A percentile compares a stretch with the other conserved stretches of the same genome.
These are phyloP conservation scores for Xylaria sp. DNA, from an alignment of 2,329 filamentous ascomycete genomes.

Conservation along the genomic window DNA sequence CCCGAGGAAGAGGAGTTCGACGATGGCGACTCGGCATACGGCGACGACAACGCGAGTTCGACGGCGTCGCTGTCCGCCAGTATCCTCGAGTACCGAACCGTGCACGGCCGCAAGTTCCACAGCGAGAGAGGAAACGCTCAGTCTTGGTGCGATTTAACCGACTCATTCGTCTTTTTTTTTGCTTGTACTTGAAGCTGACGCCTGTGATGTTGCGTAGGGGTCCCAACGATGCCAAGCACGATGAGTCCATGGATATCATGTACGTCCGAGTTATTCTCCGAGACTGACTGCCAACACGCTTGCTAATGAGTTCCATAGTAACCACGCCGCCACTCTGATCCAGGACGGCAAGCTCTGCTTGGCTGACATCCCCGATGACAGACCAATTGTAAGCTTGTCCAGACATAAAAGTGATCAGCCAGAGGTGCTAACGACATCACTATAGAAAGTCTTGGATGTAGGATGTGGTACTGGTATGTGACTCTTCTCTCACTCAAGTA, in stretches of 20 bases:
- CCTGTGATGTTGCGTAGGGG: constrained; percentile 20
- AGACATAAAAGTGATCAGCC: not conserved
- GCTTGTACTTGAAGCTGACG: constrained; percentile 1
- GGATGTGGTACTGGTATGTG: constrained; percentile 29
- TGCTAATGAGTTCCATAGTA: constrained; percentile 20
- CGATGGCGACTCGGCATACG: constrained; percentile 27
- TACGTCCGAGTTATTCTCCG: constrained; percentile 18
- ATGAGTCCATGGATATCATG: constrained; percentile 31
- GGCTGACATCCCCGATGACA: constrained; percentile 22
- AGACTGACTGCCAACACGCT: not conserved
- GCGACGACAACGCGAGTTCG: constrained; percentile 28
- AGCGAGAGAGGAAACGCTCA: constrained; percentile 29
- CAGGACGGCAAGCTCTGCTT: constrained; percentile 27
- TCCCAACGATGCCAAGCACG: constrained; percentile 30
- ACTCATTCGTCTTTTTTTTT: not conserved
- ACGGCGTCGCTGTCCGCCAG: constrained; percentile 30
- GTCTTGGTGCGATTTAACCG: constrained; percentile 23
- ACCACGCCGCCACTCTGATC: constrained; percentile 28
- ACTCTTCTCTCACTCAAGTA: not conserved
- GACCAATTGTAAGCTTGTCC: constrained; percentile 22
- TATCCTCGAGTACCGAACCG: constrained; percentile 30
- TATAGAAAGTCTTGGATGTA: constrained; percentile 30
- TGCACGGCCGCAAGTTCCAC: constrained; percentile 31
- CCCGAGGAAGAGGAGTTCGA: constrained; percentile 20
- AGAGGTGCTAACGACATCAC: not conserved